Evolutionary conservation across 805 yeast species (phyloP).

Genomic region (Cyberlindnera japonica): DNA sequence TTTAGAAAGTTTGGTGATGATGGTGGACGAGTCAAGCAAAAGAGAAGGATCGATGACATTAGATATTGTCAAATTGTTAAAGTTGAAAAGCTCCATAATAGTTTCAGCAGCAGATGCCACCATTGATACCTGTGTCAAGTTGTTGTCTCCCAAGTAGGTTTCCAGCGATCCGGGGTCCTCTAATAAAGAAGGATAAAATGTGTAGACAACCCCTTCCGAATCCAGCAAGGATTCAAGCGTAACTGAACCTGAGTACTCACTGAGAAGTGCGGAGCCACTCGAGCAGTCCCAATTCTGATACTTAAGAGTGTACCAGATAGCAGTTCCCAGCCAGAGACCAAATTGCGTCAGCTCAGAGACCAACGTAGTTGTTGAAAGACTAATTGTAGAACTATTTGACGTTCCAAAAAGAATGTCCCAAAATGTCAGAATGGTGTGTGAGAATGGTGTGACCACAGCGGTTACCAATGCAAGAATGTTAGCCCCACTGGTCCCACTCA

Average conservation of each 20-base stretch:
- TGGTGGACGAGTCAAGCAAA: neutral
- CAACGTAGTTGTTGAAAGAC: neutral
- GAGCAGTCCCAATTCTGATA: slow-evolving; percentile 5
- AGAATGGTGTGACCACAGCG: slow-evolving; percentile 1
- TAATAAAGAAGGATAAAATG: neutral
- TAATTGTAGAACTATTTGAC: neutral
- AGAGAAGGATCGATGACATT: neutral
- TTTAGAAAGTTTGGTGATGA: neutral
- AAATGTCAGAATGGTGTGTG: neutral
- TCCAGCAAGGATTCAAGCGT: neutral
- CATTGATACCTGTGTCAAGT: neutral
- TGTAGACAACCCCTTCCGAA: neutral
- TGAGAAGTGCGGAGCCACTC: neutral
- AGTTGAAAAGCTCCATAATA: neutral
- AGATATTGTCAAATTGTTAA: neutral
- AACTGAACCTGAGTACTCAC: neutral
- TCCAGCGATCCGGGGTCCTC: neutral
- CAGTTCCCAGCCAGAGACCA: slow-evolving; percentile 3
- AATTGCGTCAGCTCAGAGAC: slow-evolving; percentile 1
- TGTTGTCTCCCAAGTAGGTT: neutral
- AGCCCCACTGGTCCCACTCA: neutral
- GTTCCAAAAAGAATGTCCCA: neutral
- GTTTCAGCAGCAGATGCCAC: neutral
- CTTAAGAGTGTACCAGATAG: slow-evolving; percentile 4
- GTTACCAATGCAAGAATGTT: slow-evolving; percentile 4